Percentiles rank a stretch among this genome's conserved stretches.
phyloP scores from a whole-genome alignment of 305 asterid species.

The Solanum hybrid region DNA sequence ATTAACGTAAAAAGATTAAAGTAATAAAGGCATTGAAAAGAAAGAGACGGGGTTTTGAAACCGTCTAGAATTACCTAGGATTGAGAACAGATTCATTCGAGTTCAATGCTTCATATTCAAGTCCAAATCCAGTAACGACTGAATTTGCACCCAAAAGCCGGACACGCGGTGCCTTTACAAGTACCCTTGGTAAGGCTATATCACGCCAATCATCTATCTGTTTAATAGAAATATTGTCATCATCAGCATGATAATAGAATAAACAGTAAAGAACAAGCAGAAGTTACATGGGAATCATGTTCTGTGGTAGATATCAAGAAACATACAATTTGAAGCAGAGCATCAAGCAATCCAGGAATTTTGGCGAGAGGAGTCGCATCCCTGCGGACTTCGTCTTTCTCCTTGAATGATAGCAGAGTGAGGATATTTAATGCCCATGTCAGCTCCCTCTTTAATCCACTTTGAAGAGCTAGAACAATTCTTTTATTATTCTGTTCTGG shows the following conservation, averaged over 20 bases:
- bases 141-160: conserved; percentile 64
- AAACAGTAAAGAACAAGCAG: background rate
- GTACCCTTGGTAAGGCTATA: conserved; percentile 79
- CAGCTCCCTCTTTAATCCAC: conserved; percentile 92
- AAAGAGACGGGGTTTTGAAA: background rate
- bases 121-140: conserved; percentile 81
- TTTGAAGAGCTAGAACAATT: conserved; percentile 91
- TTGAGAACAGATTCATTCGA: conserved; percentile 46
- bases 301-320: conserved; percentile 5
- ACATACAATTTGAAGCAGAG: conserved; percentile 89
- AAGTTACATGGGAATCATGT: background rate
- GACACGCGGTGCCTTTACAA: conserved; percentile 58
- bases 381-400: conserved; percentile 85
- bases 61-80: conserved; percentile 33
- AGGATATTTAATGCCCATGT: conserved; percentile 93
- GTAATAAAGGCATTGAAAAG: background rate
- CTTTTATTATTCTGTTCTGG: conserved; percentile 92
- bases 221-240: background rate
- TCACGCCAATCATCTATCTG: conserved; percentile 99
- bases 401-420: conserved; percentile 87
- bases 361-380: conserved; percentile 93
- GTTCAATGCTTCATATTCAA: conserved; percentile 55
- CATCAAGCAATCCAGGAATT: conserved; percentile 91
- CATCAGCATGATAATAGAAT: background rate
- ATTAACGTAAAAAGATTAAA: background rate